Conservation (phyloP, 176 grass and related monocot genomes). For the Zea mays region Zm-B73-REFERENCE-NAM-5.0 NC_050098.1:204194501-204195000, state of each 20-base stretch:
- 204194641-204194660: not conserved
- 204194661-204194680: not conserved
- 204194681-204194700: not conserved
- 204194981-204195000: slow-evolving; percentile 43
- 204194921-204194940: slow-evolving; percentile 33
- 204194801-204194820: slow-evolving; percentile 60
- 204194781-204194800: slow-evolving; percentile 65
- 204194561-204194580: slow-evolving; percentile 20
- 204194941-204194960: slow-evolving; percentile 22
- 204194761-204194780: slow-evolving; percentile 51
- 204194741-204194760: slow-evolving; percentile 42
- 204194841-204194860: slow-evolving; percentile 50
- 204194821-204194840: slow-evolving; percentile 67
- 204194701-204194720: not conserved
- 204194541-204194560: too few relatives aligned
- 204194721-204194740: not conserved
- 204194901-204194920: slow-evolving; percentile 38
- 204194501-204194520: too few relatives aligned
- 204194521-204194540: too few relatives aligned
- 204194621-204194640: not conserved
- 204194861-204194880: slow-evolving; percentile 25
- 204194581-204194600: not conserved
- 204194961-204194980: slow-evolving; percentile 29
- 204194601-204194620: not conserved
- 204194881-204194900: slow-evolving; percentile 1